Evolutionary conservation across 768 basidiomycete genomes (phyloP).

Genomic region (Phylloporus arenicola): DNA sequence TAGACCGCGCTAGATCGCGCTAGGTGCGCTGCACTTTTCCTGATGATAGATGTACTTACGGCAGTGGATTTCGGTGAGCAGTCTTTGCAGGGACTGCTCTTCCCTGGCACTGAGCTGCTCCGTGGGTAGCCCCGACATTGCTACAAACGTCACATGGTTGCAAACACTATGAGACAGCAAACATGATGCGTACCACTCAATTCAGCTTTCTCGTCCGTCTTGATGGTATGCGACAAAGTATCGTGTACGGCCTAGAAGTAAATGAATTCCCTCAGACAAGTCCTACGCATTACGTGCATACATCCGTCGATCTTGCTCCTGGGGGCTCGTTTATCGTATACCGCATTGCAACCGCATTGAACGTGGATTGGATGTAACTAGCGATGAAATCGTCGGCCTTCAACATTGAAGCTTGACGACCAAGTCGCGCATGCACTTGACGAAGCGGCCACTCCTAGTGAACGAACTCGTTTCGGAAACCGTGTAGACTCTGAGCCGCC

Average conservation of each 20-base stretch:
- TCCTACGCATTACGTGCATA: constrained; percentile 48
- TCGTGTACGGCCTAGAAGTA: constrained; percentile 26
- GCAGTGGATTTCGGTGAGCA: too few species aligned
- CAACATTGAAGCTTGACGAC: constrained; percentile 32
- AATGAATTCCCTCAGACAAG: constrained; percentile 43
- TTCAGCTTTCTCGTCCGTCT: too few species aligned
- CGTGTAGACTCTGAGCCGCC: constrained; percentile 11
- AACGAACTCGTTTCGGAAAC: constrained; percentile 31
- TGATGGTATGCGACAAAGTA: too few species aligned
- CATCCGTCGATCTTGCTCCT: constrained; percentile 42
- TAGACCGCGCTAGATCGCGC: too few species aligned
- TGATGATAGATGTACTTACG: too few species aligned
- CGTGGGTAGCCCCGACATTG: too few species aligned
- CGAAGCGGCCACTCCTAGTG: constrained; percentile 33
- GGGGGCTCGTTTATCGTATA: constrained; percentile 50
- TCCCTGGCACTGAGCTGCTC: too few species aligned
- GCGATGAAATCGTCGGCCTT: constrained; percentile 32
- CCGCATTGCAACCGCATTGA: constrained; percentile 42
- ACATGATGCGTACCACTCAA: too few species aligned
- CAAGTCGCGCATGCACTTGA: constrained; percentile 23
- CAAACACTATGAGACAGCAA: too few species aligned
- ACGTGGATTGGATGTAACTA: constrained; percentile 29
- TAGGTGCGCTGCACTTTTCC: too few species aligned
- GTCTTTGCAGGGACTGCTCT: too few species aligned
- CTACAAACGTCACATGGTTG: too few species aligned